Evolutionary conservation across 495 filamentous ascomycete genomes (phyloP).

Genomic region (Aspergillus sclerotiicarbonarius): DNA sequence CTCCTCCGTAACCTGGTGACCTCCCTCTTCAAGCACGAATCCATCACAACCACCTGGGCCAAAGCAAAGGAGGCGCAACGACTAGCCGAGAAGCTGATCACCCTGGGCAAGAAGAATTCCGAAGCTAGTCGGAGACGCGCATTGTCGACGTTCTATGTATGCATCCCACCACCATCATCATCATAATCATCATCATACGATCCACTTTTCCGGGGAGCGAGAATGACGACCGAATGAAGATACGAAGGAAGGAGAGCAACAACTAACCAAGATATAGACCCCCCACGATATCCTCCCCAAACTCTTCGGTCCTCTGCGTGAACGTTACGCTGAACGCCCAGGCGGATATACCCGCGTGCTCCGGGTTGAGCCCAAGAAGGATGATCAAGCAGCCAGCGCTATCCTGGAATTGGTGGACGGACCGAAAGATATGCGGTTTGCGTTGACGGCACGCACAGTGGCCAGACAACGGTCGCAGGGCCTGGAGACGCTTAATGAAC

Average conservation of each 20-base stretch:
- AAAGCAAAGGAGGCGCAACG: slow-evolving; percentile 97
- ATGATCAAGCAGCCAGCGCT: slow-evolving; percentile 80
- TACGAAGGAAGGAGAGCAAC: neutral
- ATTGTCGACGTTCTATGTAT: slow-evolving; percentile 76
- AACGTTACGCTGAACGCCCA: slow-evolving; percentile 75
- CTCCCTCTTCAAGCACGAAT: slow-evolving; percentile 88
- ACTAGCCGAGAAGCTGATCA: slow-evolving; percentile 89
- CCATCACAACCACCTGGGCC: slow-evolving; percentile 89
- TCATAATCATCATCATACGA: too few species aligned
- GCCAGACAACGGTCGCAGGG: slow-evolving; percentile 56
- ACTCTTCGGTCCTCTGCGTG: slow-evolving; percentile 77
- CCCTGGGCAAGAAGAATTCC: slow-evolving; percentile 86
- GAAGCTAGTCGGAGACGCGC: slow-evolving; percentile 67
- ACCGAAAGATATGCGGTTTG: slow-evolving; percentile 91
- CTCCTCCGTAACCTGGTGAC: slow-evolving; percentile 95
- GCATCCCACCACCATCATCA: too few species aligned
- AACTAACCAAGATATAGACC: slow-evolving; percentile 34
- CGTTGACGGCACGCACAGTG: slow-evolving; percentile 80
- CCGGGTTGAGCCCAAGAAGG: slow-evolving; percentile 69
- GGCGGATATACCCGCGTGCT: slow-evolving; percentile 95
- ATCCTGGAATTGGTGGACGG: slow-evolving; percentile 98
- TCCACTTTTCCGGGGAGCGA: too few species aligned
- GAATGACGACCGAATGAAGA: too few species aligned
- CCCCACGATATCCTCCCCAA: slow-evolving; percentile 74
- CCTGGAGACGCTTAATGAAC: slow-evolving; percentile 54